phyloP scores from a whole-genome alignment of 1,284 basidiomycete species.

The Wolfiporia cocos region DNA sequence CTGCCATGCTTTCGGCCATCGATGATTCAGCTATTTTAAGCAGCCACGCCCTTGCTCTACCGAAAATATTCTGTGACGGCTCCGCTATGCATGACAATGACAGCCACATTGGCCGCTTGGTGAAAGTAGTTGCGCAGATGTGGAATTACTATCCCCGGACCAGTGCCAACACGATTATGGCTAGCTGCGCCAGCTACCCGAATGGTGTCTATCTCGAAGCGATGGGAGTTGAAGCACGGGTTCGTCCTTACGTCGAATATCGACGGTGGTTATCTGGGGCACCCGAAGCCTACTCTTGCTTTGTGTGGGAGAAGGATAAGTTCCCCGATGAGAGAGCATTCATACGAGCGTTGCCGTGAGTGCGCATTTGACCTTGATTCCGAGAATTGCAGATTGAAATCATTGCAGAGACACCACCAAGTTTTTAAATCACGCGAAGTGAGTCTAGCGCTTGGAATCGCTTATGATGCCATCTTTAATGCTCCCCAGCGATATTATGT shows the following conservation, averaged over 20 bases:
- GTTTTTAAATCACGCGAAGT: neutral
- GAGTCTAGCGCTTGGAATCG: neutral
- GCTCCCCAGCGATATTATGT: slow-evolving; percentile 6
- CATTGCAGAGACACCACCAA: neutral
- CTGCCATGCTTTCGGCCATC: neutral
- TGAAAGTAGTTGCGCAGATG: neutral
- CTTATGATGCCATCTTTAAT: slow-evolving; percentile 6
- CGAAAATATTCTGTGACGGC: neutral
- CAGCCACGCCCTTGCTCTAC: neutral
- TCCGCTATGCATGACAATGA: neutral
- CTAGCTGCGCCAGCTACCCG: neutral
- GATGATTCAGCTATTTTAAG: neutral
- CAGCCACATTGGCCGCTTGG: neutral
- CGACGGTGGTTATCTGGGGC: neutral
- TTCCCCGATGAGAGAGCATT: slow-evolving; percentile 9
- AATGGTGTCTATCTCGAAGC: neutral
- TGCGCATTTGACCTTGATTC: no score
- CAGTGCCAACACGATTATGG: neutral
- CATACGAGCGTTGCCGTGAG: slow-evolving; percentile 10
- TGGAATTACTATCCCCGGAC: neutral
- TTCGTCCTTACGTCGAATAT: neutral
- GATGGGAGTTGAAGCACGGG: neutral
- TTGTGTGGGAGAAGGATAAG: slow-evolving; percentile 10
- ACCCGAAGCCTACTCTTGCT: slow-evolving; percentile 6
- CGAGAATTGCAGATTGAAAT: neutral